phyloP scores from a whole-genome alignment of 108 stramenopile species.

The Discostella pseudostelligera region DNA sequence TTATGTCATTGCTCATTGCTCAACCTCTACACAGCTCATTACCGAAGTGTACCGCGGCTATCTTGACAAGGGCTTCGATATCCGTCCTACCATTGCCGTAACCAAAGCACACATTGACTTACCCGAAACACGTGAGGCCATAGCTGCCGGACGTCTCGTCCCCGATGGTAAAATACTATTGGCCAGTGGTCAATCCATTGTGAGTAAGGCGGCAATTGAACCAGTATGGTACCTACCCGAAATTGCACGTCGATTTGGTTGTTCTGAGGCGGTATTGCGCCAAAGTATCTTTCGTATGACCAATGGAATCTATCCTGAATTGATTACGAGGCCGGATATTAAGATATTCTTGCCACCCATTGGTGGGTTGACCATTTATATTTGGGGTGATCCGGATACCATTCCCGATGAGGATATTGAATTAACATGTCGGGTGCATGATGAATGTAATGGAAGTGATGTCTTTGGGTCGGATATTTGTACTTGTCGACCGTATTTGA shows the following conservation, averaged over 20 bases:
- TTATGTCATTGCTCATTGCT: too few species aligned
- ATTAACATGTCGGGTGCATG: slow-evolving; percentile 96
- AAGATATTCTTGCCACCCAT: slow-evolving; percentile 99
- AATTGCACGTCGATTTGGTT: slow-evolving; percentile 95
- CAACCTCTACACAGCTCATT: slow-evolving; percentile 50
- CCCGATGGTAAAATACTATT: slow-evolving; percentile 93
- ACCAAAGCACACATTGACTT: slow-evolving; percentile 99
- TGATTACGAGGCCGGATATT: slow-evolving; percentile 95
- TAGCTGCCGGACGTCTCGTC: slow-evolving; percentile 80
- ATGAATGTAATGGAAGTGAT: slow-evolving; percentile 99
- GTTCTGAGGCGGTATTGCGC: slow-evolving; percentile 86
- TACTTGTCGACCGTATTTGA: slow-evolving; percentile 97
- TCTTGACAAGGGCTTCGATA: slow-evolving; percentile 96
- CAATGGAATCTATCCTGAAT: slow-evolving; percentile 99
- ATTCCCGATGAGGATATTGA: slow-evolving; percentile 98
- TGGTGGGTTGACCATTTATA: slow-evolving; percentile 98
- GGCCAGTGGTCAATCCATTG: slow-evolving; percentile 87
- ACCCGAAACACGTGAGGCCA: slow-evolving; percentile 92
- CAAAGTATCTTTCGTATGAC: slow-evolving; percentile 97
- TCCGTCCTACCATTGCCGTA: slow-evolving; percentile 99
- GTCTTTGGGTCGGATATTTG: slow-evolving; percentile 98
- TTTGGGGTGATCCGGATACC: slow-evolving; percentile 97
- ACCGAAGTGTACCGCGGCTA: slow-evolving; percentile 82
- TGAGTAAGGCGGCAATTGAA: slow-evolving; percentile 98
- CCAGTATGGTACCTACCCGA: slow-evolving; percentile 99